Evolutionary conservation across 306 rosid genomes (phyloP).

Genomic region (Rosa rugosa): DNA sequence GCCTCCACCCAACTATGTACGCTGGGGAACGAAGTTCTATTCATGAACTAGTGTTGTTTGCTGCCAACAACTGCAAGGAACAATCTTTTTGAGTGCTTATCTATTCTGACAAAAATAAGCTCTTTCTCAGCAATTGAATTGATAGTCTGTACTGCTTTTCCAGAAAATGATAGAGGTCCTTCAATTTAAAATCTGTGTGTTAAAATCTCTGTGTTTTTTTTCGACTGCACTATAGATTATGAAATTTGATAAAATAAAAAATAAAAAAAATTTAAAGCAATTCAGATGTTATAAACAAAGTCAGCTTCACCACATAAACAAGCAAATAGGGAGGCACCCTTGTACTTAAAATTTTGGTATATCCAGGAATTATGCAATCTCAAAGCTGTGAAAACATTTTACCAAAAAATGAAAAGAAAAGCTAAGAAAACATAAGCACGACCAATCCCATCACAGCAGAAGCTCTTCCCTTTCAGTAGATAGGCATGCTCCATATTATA

Average conservation of each 20-base stretch:
- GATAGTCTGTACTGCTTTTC: background rate
- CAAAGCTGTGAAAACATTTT: background rate
- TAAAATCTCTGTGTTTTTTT: no score
- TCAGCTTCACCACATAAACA: background rate
- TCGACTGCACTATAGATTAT: background rate
- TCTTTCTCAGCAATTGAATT: background rate
- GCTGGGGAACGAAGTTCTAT: background rate
- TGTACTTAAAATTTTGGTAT: background rate
- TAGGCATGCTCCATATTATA: background rate
- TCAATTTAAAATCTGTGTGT: background rate
- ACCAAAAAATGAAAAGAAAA: background rate
- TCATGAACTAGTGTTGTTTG: background rate
- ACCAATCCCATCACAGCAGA: background rate
- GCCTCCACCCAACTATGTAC: background rate
- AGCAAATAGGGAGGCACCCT: background rate
- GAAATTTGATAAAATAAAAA: no score
- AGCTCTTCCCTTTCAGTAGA: background rate
- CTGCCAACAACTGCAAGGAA: background rate
- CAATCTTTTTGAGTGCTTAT: background rate
- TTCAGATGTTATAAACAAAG: background rate
- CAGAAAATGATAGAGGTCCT: background rate
- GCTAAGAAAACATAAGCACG: background rate
- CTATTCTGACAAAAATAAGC: no score
- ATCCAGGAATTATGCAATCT: background rate
- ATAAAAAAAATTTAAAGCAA: background rate